Conservation (phyloP, 2,329 filamentous ascomycete species). For the Aspergillus costaricaensis region DNA sequence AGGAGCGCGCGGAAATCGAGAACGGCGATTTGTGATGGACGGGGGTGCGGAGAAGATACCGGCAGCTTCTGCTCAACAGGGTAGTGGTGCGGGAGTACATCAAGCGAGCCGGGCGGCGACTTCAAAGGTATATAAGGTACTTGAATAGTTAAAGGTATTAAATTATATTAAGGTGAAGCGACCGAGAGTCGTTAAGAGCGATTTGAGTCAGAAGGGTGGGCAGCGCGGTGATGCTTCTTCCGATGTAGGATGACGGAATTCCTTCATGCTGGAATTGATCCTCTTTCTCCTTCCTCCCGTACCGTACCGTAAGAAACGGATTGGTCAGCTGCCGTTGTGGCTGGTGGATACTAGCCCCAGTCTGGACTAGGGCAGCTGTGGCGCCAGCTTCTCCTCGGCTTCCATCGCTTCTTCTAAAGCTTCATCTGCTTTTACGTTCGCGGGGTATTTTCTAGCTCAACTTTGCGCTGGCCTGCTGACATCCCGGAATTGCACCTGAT, state of each 20-base stretch:
- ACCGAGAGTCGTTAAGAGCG: neutral
- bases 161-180: neutral
- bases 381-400: constrained; percentile 18
- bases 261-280: constrained; percentile 2
- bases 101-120: constrained; percentile 22
- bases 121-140: no score
- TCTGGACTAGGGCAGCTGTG: constrained; percentile 18
- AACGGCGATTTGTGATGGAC: constrained; percentile 30
- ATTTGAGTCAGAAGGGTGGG: neutral
- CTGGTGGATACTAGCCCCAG: neutral
- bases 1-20: constrained; percentile 38
- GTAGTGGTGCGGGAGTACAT: constrained; percentile 43
- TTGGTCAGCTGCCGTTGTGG: constrained; percentile 10
- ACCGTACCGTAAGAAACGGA: constrained; percentile 1
- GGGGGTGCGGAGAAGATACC: constrained; percentile 38
- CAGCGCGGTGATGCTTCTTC: constrained; percentile 7
- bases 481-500: neutral
- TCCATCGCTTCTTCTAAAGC: neutral
- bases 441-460: neutral
- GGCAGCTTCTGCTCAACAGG: constrained; percentile 43
- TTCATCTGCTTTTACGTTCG: neutral
- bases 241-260: constrained; percentile 9
- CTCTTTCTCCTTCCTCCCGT: neutral
- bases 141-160: neutral
- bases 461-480: neutral